These are phyloP conservation scores for Moesziomyces globuligerus DNA, from an alignment of 1,284 basidiomycete species.

Conservation along the genomic window DNA sequence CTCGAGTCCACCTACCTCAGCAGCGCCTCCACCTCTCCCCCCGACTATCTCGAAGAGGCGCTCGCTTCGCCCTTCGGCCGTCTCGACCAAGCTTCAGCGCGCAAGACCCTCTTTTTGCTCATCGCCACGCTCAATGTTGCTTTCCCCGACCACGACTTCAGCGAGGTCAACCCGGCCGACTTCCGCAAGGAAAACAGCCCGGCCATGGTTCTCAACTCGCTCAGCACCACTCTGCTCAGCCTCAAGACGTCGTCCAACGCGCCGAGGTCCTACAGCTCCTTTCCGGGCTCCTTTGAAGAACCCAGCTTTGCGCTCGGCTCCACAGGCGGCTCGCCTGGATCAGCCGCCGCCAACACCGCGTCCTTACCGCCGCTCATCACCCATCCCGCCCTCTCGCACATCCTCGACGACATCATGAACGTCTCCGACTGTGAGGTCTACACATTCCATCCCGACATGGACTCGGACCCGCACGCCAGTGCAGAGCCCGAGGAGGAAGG, in stretches of 20 bases:
- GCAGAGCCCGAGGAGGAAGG: conserved; percentile 72
- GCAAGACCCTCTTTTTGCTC: conserved; percentile 91
- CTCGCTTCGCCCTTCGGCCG: conserved; percentile 67
- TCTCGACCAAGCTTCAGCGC: conserved; percentile 71
- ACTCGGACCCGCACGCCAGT: conserved; percentile 88
- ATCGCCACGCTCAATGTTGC: conserved; percentile 96
- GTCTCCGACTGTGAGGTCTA: conserved; percentile 94
- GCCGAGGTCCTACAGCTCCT: conserved; percentile 54
- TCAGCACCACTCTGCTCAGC: conserved; percentile 63
- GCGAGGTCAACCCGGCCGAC: conserved; percentile 87
- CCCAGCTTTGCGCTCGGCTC: conserved; percentile 35
- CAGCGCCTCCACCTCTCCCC: conserved; percentile 62
- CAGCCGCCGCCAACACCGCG: conserved; percentile 14
- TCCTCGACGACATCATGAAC: conserved; percentile 89
- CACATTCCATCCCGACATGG: conserved; percentile 91
- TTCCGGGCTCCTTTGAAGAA: conserved; percentile 60
- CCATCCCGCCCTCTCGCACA: conserved; percentile 84
- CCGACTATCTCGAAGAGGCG: conserved; percentile 61
- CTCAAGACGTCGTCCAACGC: conserved; percentile 55
- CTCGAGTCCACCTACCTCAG: conserved; percentile 70
- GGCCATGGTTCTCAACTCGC: conserved; percentile 61
- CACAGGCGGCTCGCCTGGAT: conserved; percentile 21
- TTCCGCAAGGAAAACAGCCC: conserved; percentile 75
- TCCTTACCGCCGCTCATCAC: conserved; percentile 46
- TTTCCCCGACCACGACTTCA: conserved; percentile 97